These are phyloP conservation scores for Diaporthe citri DNA, from an alignment of 2,329 filamentous ascomycete genomes.

Conservation along the genomic window DNA sequence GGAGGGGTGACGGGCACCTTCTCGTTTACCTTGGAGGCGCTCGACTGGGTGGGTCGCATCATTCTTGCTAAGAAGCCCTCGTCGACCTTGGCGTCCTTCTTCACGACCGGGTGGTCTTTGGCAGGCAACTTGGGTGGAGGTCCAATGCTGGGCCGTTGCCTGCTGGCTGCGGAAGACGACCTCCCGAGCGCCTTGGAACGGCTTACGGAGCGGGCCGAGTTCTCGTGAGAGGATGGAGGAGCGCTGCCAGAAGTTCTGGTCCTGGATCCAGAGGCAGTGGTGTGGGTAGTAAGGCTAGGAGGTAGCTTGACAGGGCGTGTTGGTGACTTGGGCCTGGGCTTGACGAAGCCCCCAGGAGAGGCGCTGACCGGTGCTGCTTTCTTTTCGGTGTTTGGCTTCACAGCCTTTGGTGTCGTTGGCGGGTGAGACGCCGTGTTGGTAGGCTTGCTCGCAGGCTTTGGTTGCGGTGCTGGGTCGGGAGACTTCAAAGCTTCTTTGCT, in stretches of 20 bases:
- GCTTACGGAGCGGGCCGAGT: slow-evolving; percentile 58
- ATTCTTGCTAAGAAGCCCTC: slow-evolving; percentile 83
- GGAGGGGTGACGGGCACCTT: slow-evolving; percentile 68
- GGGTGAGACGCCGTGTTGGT: slow-evolving; percentile 14
- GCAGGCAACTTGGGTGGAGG: slow-evolving; percentile 70
- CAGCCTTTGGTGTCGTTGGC: slow-evolving; percentile 33
- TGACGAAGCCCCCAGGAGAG: slow-evolving; percentile 60
- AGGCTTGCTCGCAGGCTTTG: slow-evolving; percentile 32
- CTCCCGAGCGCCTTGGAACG: slow-evolving; percentile 57
- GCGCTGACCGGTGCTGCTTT: slow-evolving; percentile 59
- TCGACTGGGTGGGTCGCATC: slow-evolving; percentile 80
- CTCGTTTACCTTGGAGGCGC: slow-evolving; percentile 68
- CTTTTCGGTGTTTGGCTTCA: slow-evolving; percentile 47
- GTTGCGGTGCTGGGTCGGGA: slow-evolving; percentile 14
- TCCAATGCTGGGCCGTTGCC: slow-evolving; percentile 66
- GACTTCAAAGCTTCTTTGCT: slow-evolving; percentile 6
- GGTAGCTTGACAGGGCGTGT: slow-evolving; percentile 77
- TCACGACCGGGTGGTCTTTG: slow-evolving; percentile 60
- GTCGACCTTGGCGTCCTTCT: slow-evolving; percentile 69
- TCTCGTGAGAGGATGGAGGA: slow-evolving; percentile 49
- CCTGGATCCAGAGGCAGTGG: slow-evolving; percentile 77
- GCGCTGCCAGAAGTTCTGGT: slow-evolving; percentile 43
- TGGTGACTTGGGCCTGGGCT: slow-evolving; percentile 75
- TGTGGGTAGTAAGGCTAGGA: slow-evolving; percentile 76
- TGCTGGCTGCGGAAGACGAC: slow-evolving; percentile 59